Evolutionary conservation across 2,329 filamentous ascomycete species (phyloP).

Genomic region (Hypoxylon sp.): DNA sequence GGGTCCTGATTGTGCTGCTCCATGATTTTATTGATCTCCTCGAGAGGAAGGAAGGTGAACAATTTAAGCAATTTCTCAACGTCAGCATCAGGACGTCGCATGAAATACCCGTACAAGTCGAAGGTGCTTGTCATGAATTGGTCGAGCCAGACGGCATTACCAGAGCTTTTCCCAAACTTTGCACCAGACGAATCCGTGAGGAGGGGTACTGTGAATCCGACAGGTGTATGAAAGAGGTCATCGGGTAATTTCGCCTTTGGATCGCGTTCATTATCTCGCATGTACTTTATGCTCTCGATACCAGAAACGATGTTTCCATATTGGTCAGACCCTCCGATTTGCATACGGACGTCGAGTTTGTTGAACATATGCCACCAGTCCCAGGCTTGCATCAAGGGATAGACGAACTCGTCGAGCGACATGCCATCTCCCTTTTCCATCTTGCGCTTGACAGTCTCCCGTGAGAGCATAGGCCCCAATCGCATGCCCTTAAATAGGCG

Average conservation of each 20-base stretch:
- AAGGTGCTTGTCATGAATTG: slow-evolving; percentile 83
- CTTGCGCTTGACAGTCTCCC: slow-evolving; percentile 89
- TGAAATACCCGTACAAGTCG: slow-evolving; percentile 92
- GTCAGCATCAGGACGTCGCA: slow-evolving; percentile 84
- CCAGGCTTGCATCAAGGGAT: slow-evolving; percentile 94
- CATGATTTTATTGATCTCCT: slow-evolving; percentile 78
- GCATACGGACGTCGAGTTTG: slow-evolving; percentile 77
- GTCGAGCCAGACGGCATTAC: slow-evolving; percentile 95
- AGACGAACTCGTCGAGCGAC: slow-evolving; percentile 93
- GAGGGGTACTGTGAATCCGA: slow-evolving; percentile 92
- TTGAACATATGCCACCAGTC: slow-evolving; percentile 93
- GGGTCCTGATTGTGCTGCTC: slow-evolving; percentile 76
- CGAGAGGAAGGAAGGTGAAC: slow-evolving; percentile 87
- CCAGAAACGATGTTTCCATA: slow-evolving; percentile 96
- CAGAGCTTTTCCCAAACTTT: slow-evolving; percentile 96
- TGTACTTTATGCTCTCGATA: slow-evolving; percentile 85
- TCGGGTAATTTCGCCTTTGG: slow-evolving; percentile 58
- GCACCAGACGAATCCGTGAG: slow-evolving; percentile 86
- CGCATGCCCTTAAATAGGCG: slow-evolving; percentile 81
- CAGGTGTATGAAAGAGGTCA: slow-evolving; percentile 69
- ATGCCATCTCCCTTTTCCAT: slow-evolving; percentile 90
- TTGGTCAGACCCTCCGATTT: slow-evolving; percentile 96
- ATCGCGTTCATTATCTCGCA: slow-evolving; percentile 71
- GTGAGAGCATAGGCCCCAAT: slow-evolving; percentile 87
- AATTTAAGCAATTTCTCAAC: slow-evolving; percentile 87